Evolutionary conservation across 768 basidiomycete species (phyloP).

Genomic region (Phaffia tasmanica): DNA sequence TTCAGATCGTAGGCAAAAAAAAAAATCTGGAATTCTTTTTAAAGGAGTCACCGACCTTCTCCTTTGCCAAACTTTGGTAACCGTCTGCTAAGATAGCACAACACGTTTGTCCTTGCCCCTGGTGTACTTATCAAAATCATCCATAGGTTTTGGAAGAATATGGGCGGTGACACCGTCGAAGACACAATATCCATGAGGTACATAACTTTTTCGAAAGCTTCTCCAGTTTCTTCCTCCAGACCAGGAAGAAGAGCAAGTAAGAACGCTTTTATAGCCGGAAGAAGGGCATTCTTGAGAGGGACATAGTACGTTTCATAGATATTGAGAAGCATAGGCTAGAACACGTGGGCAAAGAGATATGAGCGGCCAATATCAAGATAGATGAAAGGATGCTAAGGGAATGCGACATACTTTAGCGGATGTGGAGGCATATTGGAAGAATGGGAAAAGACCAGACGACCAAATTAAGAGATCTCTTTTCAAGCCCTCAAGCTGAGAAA

Average conservation of each 20-base stretch:
- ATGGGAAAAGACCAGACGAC: constrained; percentile 93
- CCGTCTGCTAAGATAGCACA: constrained; percentile 75
- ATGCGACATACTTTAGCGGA: constrained; percentile 63
- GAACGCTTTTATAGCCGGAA: constrained; percentile 88
- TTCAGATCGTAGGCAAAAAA: constrained; percentile 3
- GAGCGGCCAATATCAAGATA: background rate
- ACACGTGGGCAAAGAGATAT: background rate
- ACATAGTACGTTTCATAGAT: constrained; percentile 90
- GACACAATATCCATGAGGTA: constrained; percentile 68
- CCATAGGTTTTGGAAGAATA: constrained; percentile 95
- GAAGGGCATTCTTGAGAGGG: constrained; percentile 64
- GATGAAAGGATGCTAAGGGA: background rate
- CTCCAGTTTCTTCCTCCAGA: constrained; percentile 91
- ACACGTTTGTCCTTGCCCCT: constrained; percentile 66
- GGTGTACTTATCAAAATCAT: constrained; percentile 83
- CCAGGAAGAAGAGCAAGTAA: constrained; percentile 88
- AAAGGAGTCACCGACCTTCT: constrained; percentile 14
- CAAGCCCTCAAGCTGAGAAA: constrained; percentile 65
- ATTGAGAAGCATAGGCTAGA: constrained; percentile 69
- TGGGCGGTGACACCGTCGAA: constrained; percentile 67
- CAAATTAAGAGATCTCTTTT: constrained; percentile 76
- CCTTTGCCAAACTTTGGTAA: constrained; percentile 48
- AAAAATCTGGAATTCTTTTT: constrained; percentile 2
- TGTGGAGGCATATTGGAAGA: constrained; percentile 99
- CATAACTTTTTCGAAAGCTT: constrained; percentile 77